Evolutionary conservation across 2,329 filamentous ascomycete genomes (phyloP).

Genomic region (Stemphylium lycopersici): DNA sequence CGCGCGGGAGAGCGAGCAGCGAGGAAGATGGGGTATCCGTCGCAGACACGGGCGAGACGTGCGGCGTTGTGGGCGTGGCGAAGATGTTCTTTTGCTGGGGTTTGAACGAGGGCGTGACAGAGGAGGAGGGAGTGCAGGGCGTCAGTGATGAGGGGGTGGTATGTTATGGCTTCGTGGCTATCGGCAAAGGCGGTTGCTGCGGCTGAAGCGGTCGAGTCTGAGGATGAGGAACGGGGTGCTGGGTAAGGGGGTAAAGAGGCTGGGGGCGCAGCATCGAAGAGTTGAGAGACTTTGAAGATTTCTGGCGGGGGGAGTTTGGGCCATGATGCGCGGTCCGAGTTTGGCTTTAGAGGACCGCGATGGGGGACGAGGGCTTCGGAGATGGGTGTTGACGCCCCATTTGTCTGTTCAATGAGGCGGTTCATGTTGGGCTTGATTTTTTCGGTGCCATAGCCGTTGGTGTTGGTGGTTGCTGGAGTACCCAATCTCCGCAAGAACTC

Average conservation of each 20-base stretch:
- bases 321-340: slow-evolving; percentile 48
- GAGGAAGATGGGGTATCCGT: slow-evolving; percentile 83
- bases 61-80: slow-evolving; percentile 84
- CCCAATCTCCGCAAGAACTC: slow-evolving; percentile 53
- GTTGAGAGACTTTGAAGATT: slow-evolving; percentile 63
- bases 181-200: slow-evolving; percentile 50
- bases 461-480: slow-evolving; percentile 23
- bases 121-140: slow-evolving; percentile 79
- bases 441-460: slow-evolving; percentile 12
- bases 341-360: slow-evolving; percentile 36
- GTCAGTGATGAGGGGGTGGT: slow-evolving; percentile 80
- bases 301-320: slow-evolving; percentile 57
- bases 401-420: slow-evolving; percentile 36
- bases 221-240: slow-evolving; percentile 36
- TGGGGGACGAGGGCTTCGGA: slow-evolving; percentile 55
- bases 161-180: slow-evolving; percentile 72
- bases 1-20: slow-evolving; percentile 72
- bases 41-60: slow-evolving; percentile 72
- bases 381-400: slow-evolving; percentile 25
- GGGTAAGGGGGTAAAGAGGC: slow-evolving; percentile 72
- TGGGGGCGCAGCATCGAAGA: slow-evolving; percentile 74
- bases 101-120: slow-evolving; percentile 80
- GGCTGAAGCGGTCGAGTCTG: slow-evolving; percentile 34
- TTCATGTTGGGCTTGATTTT: slow-evolving; percentile 28
- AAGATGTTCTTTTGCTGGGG: slow-evolving; percentile 75